Base-by-base conservation (phyloP, 441 rosid genomes). In the Cnidoscolus chayamansa region DNA sequence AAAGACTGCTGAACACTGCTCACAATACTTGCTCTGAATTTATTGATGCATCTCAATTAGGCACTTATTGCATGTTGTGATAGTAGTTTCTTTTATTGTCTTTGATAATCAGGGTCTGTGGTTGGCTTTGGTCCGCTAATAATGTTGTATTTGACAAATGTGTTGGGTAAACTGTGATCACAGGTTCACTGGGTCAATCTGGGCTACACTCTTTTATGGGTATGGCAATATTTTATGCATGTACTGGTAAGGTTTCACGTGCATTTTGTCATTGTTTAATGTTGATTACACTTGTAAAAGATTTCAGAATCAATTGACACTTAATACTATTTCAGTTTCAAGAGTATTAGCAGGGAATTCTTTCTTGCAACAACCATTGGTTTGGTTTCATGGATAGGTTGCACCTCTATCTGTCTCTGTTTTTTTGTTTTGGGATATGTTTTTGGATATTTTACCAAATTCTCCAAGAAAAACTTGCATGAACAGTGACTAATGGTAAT, bases 161-260 rank as follows among this genome's bases (percentile, higher is more conserved):
- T 16, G 12, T 67, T 45, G 51, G 47, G 62, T 78, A 47, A 58
- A 73, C 71, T 48, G n/a, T 15, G 66, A 51, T 67, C 65, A 63
- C 83, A 94, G 98, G 98, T 84, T 94, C 84, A 88, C 93, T 20
- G 98, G 98, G 40, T 79, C 97, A 0, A 4, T 81, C 72, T 94
- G 98, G 98, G 94, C 91, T 43, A 9, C 98, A 37, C 76, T 94
- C 47, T 88, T 90, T 73, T 94, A 92, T 78, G 98, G 98, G 32
- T 94, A 90, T 71, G 98, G 87, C 66, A 94, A 94, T 74, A 85
- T 94, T 47, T 74, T 86, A 17, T 90, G 94, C 90, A 67, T 94
- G 79, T 94, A 90, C 81, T 71, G 85, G 97, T 94, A 85, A 84
- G 85, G n/a, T 68, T 65, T 40, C 64, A 53, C 63, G 32, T 50